These are phyloP conservation scores for Colletotrichum tanaceti DNA, from an alignment of 2,329 filamentous ascomycete species.

Conservation along the genomic window DNA sequence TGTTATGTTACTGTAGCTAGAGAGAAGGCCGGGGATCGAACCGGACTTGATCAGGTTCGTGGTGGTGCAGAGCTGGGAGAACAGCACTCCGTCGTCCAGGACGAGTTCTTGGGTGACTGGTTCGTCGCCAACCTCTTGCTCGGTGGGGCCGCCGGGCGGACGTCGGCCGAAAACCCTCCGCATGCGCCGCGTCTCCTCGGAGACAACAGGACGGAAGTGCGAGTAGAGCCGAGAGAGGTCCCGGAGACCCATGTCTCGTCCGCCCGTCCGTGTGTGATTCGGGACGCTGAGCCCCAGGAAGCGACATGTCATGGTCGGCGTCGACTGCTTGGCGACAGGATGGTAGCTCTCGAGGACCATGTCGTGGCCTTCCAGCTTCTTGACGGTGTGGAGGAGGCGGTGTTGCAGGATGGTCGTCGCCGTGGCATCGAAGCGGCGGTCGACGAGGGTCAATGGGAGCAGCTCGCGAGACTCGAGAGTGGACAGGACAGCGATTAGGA, in stretches of 20 bases:
- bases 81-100: constrained; percentile 77
- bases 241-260: constrained; percentile 43
- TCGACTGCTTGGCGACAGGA: constrained; percentile 74
- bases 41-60: constrained; percentile 76
- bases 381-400: constrained; percentile 69
- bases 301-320: constrained; percentile 74
- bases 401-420: constrained; percentile 73
- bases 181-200: constrained; percentile 61
- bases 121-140: constrained; percentile 50
- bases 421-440: constrained; percentile 71
- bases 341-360: constrained; percentile 84
- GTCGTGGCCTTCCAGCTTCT: constrained; percentile 70
- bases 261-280: constrained; percentile 48
- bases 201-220: constrained; percentile 73
- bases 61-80: constrained; percentile 78
- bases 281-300: constrained; percentile 74
- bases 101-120: constrained; percentile 69
- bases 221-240: constrained; percentile 73
- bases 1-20: constrained; percentile 72
- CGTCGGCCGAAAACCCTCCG: constrained; percentile 44
- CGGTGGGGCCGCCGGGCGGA: constrained; percentile 45
- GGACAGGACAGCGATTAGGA: constrained; percentile 63
- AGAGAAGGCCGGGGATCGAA: constrained; percentile 69
- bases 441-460: constrained; percentile 68
- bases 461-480: constrained; percentile 62